Evolutionary conservation across 106 monocot genomes (phyloP), one percentile per base, ranked within the genome.

Genomic region (Dioscorea alata): DNA sequence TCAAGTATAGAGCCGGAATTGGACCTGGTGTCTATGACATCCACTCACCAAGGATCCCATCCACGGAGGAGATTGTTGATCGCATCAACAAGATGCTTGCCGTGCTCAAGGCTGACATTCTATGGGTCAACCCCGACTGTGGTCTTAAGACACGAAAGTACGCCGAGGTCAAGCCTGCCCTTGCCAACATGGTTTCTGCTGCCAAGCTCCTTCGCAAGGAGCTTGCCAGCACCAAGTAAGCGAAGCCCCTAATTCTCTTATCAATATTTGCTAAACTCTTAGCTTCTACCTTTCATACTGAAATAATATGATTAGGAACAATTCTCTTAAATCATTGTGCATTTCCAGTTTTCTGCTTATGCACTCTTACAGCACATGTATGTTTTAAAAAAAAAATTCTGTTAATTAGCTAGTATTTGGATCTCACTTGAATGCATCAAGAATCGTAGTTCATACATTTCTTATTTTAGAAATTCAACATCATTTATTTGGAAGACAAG

Each of bases 61-160:
- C 88, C n/a, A 82, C 82, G 0, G 88, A 89, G 70, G 88, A 89
- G 73, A 89, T 89, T 54, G 84, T 85, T 6, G 88, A 89, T 74
- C 85, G 88, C 32, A 69, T 89, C 73, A 89, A 89, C 82, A 89
- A 89, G 73, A 89, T 89, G 88, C 78, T 89, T 52, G 88, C 88
- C 1, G 88, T 89, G 56, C 88, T 89, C 4, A 85, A 89, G 65
- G 82, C 76, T 33, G 82, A 89, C 73, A 85, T 89, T 63, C 85
- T 89, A 49, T 89, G 88, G 88, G 88, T 89, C 53, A 89, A 73
- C 73, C 82, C 82, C 12, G 82, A 82, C 73, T 82, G 82, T 23
- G 82, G 82, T 12, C 77, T 82, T 69, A 82, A 82, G 77, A 82
- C 82, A 23, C 82, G 82, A 63, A 82, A 82, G 76, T 82, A 82